Conservation (phyloP, 352 stramenopile species). For the Phytopythium litorale region DNA sequence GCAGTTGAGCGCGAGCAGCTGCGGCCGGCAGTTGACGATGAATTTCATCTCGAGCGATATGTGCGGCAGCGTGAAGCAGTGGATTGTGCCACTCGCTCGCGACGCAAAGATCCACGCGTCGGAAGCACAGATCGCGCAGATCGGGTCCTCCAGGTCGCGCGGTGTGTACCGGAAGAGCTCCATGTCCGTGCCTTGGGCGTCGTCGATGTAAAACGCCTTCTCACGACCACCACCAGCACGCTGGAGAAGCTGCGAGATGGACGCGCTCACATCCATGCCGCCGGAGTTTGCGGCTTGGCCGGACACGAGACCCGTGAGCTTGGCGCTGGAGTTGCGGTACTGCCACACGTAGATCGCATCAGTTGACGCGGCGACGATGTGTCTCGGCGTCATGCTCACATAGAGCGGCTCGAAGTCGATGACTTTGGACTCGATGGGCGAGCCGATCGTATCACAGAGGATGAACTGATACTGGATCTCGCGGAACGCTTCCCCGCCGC, state of each 20-base stretch:
- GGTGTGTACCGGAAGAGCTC: conserved; percentile 68
- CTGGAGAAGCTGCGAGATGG: conserved; percentile 67
- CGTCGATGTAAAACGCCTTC: conserved; percentile 90
- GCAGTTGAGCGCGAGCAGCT: conserved; percentile 87
- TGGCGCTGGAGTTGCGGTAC: conserved; percentile 84
- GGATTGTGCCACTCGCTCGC: conserved; percentile 76
- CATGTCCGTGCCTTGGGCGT: conserved; percentile 69
- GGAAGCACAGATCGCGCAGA: conserved; percentile 83
- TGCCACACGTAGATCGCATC: conserved; percentile 93
- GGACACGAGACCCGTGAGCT: conserved; percentile 62
- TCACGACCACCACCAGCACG: conserved; percentile 61
- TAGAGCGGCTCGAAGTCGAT: conserved; percentile 84
- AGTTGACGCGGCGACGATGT: conserved; percentile 75
- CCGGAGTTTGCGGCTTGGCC: conserved; percentile 28
- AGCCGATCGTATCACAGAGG: conserved; percentile 84
- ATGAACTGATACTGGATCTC: conserved; percentile 83
- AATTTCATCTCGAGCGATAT: conserved; percentile 92
- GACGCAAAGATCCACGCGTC: conserved; percentile 85
- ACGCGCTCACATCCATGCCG: conserved; percentile 36
- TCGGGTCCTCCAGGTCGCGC: conserved; percentile 77
- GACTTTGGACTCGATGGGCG: conserved; percentile 80
- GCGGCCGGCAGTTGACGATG: conserved; percentile 72
- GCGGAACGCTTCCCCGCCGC: conserved; percentile 28
- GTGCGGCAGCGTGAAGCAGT: conserved; percentile 90
- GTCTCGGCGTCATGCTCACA: conserved; percentile 83